Base-by-base conservation (phyloP, 148 eudicot species). In the Vaccinium darrowii region DNA sequence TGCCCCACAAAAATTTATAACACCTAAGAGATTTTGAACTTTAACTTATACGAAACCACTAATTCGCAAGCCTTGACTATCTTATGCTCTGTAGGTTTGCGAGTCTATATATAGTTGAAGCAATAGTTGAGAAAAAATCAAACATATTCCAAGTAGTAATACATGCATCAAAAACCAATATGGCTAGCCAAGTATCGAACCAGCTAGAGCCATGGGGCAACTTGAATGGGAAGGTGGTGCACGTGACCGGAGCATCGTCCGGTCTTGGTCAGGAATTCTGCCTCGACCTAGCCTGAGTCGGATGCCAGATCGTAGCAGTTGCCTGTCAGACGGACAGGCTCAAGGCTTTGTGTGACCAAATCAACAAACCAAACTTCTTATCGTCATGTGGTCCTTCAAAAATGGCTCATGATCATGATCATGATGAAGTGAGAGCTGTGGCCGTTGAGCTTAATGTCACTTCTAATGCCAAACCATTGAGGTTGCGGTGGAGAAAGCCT, bases 191-290 rank as follows among this genome's bases (percentile, higher is more conserved):
- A 56, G 71, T n/a, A 1, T 63, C 71, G 3, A 58, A 52, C 18
- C 39, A 56, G 14, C 58, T 88, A 9, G 91, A 90, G 82, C 91
- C 93, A 30, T 87, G 94, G 85, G 12, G 36, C 5, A 52, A 86
- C 18, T 74, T 88, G 25, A 84, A 79, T 0, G 84, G 83, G 76
- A 95, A 92, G 43, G 92, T 95, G 47, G 94, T 94, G 25, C 80
- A 92, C 86, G 91, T 93, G 0, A 94, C 98, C 23, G 95, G 98
- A 0, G 96, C 96, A 1, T 94, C 98, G 0, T 85, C 98, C 1
- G 98, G 98, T 1, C 82, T 94, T 10, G 96, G 98, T 69, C 85
- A 87, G 9, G 93, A 92, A 33, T 89, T 93, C 86, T 93, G 98
- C 67, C 84, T 92, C 6, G 91, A 93, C 82, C 85, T 94, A 3